Evolutionary conservation across 106 monocot genomes (phyloP).

Genomic region (Iris macrosiphon): DNA sequence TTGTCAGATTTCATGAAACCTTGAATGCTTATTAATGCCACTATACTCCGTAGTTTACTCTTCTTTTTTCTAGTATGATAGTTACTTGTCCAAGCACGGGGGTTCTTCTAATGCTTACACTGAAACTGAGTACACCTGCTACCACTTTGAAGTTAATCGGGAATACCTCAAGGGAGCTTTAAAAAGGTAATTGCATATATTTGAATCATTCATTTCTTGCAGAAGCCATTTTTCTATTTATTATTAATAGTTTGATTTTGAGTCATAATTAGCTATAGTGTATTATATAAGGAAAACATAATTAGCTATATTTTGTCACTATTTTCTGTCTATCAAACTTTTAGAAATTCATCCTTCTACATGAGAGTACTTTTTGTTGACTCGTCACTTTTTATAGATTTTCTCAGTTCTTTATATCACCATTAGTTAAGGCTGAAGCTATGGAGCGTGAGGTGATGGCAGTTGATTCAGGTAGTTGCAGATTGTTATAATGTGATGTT

Average conservation of each 20-base stretch:
- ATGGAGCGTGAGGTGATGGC: constrained; percentile 97
- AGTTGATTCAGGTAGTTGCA: constrained; percentile 82
- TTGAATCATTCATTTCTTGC: neutral
- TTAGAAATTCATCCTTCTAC: neutral
- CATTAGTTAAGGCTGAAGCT: constrained; percentile 88
- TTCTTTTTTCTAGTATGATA: constrained; percentile 72
- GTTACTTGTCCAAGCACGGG: constrained; percentile 92
- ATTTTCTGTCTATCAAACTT: neutral
- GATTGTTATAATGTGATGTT: constrained; percentile 5
- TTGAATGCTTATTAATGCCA: neutral
- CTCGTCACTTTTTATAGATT: constrained; percentile 48
- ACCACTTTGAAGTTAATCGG: constrained; percentile 91
- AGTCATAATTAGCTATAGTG: too few species aligned
- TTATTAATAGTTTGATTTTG: too few species aligned
- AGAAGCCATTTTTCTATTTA: neutral
- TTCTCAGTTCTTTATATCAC: constrained; percentile 94
- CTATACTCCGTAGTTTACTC: constrained; percentile 3
- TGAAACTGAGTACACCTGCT: constrained; percentile 91
- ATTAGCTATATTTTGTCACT: too few species aligned
- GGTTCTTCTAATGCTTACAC: constrained; percentile 97
- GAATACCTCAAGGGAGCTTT: constrained; percentile 85
- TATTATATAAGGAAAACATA: too few species aligned
- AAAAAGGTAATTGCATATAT: constrained; percentile 48
- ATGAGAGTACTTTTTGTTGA: neutral
- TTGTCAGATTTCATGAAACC: neutral